phyloP scores from a whole-genome alignment of 495 filamentous ascomycete genomes.

The Extremus antarcticus region DNA sequence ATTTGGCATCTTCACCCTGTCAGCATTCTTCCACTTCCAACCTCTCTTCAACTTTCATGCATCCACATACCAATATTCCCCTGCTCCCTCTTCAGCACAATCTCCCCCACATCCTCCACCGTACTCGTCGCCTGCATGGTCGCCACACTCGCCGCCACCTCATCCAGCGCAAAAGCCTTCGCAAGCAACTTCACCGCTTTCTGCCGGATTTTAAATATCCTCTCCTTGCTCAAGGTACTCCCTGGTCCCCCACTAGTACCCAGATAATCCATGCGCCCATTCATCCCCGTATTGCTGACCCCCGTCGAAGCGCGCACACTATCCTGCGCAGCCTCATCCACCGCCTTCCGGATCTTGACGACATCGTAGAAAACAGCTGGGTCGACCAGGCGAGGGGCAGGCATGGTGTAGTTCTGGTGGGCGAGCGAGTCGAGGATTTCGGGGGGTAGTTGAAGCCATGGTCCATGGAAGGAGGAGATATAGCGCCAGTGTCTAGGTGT shows the following conservation, averaged over 20 bases:
- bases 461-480: constrained; percentile 74
- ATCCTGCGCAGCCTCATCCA: constrained; percentile 66
- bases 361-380: constrained; percentile 73
- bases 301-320: constrained; percentile 65
- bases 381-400: constrained; percentile 64
- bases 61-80: constrained; percentile 15
- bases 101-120: constrained; percentile 64
- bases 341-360: constrained; percentile 63
- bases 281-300: constrained; percentile 46
- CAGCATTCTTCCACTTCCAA: constrained; percentile 11
- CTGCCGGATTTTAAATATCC: constrained; percentile 64
- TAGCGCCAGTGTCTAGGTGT: constrained; percentile 69
- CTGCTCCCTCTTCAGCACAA: constrained; percentile 55
- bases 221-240: constrained; percentile 58
- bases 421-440: constrained; percentile 70
- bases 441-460: constrained; percentile 75
- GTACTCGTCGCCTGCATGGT: constrained; percentile 74
- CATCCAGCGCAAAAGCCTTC: constrained; percentile 64
- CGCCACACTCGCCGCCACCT: constrained; percentile 69
- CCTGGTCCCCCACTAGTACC: constrained; percentile 49
- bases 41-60: background rate
- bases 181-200: constrained; percentile 64
- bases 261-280: constrained; percentile 43
- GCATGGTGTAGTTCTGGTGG: constrained; percentile 64
- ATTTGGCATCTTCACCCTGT: constrained; percentile 55